phyloP scores from a whole-genome alignment of 352 stramenopile species.

The Lagenidium sp. region DNA sequence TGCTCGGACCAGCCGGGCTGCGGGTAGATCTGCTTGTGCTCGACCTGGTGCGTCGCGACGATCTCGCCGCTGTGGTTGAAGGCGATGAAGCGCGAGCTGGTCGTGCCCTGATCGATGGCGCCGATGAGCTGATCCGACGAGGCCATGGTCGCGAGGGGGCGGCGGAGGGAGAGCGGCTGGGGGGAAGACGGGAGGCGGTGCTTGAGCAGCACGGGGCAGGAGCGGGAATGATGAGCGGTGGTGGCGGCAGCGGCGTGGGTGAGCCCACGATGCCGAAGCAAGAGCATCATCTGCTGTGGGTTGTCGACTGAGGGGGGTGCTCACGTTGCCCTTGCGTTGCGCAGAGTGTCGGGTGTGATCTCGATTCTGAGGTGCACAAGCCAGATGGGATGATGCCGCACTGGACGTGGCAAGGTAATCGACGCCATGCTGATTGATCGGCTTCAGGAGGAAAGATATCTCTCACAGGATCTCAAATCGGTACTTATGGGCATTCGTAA shows the following conservation, averaged over 20 bases:
- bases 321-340: too few species aligned
- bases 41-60: constrained; percentile 89
- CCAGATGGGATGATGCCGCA: too few species aligned
- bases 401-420: too few species aligned
- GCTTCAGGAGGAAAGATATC: too few species aligned
- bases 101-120: constrained; percentile 97
- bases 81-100: constrained; percentile 94
- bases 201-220: constrained; percentile 2
- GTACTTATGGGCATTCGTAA: too few species aligned
- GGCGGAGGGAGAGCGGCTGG: neutral
- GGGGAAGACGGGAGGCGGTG: constrained; percentile 4
- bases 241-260: neutral
- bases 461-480: too few species aligned
- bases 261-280: too few species aligned
- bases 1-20: constrained; percentile 96
- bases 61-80: constrained; percentile 89
- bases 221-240: constrained; percentile 8
- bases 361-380: too few species aligned
- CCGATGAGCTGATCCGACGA: constrained; percentile 51
- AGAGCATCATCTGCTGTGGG: constrained; percentile 1
- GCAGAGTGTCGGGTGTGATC: too few species aligned
- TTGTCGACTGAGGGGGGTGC: neutral
- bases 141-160: constrained; percentile 19
- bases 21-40: constrained; percentile 96
- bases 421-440: too few species aligned